Conservation (phyloP, 2,329 filamentous ascomycete genomes). For the Trichoderma atroviride region DNA sequence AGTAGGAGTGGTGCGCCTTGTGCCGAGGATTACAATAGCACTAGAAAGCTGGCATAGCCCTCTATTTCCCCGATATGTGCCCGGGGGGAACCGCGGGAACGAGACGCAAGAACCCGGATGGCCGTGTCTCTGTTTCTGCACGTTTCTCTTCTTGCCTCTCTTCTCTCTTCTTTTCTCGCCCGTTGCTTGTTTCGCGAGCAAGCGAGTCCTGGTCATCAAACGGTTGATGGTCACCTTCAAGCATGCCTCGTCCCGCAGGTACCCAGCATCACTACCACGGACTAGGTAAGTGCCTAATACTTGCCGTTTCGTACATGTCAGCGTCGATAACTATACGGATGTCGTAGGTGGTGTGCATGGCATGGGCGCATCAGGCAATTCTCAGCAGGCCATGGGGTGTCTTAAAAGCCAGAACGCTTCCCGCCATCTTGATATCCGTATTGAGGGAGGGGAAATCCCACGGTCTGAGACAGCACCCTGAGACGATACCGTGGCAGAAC, state of each 20-base stretch:
- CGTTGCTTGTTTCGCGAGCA: not conserved
- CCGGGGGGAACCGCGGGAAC: not conserved
- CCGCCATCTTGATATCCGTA: not conserved
- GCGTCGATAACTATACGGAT: not conserved
- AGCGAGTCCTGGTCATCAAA: not conserved
- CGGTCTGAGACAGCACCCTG: constrained; percentile 3
- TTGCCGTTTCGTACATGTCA: not conserved
- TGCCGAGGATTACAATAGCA: constrained; percentile 1
- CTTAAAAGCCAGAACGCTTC: constrained; percentile 19
- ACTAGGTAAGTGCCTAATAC: not conserved
- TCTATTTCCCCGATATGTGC: constrained; percentile 11
- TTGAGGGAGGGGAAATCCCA: not conserved
- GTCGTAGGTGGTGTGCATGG: not conserved
- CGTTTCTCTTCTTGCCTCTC: not conserved
- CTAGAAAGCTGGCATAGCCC: not conserved
- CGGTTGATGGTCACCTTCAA: not conserved
- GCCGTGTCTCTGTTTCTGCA: not conserved
- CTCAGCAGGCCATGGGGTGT: not conserved
- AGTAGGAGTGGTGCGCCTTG: not conserved
- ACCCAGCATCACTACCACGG: not conserved
- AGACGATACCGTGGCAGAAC: not conserved
- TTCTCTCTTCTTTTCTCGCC: no score
- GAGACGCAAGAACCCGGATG: not conserved
- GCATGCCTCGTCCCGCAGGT: not conserved
- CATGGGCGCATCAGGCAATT: not conserved